phyloP scores from a whole-genome alignment of 169 alveolate species.

The Plasmodium yoelii region DNA sequence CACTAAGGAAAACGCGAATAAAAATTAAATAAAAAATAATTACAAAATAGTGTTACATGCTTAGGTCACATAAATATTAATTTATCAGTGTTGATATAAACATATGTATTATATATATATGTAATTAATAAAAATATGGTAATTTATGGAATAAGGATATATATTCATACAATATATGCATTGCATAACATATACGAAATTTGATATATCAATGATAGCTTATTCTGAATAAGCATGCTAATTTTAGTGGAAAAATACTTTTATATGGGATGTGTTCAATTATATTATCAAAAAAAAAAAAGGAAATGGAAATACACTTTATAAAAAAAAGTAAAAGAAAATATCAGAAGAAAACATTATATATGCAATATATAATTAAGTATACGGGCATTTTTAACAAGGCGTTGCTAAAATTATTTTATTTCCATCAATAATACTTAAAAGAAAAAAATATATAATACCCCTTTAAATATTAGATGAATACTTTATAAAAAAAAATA shows the following conservation, averaged over 20 bases:
- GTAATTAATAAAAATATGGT: background rate
- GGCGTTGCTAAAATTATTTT: too few species aligned
- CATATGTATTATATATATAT: slow-evolving; percentile 6
- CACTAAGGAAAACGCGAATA: background rate
- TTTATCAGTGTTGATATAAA: background rate
- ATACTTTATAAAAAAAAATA: too few species aligned
- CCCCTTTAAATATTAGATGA: too few species aligned
- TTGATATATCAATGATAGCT: background rate
- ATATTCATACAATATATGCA: background rate
- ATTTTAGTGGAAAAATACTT: slow-evolving; percentile 26
- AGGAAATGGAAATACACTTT: slow-evolving; percentile 14
- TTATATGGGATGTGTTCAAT: slow-evolving; percentile 23
- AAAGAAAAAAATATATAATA: too few species aligned
- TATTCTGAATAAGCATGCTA: slow-evolving; percentile 37
- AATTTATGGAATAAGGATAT: background rate
- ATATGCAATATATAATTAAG: too few species aligned
- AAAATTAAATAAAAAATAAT: background rate
- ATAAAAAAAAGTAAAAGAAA: background rate
- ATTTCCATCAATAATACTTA: too few species aligned
- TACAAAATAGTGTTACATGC: background rate
- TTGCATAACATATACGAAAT: background rate
- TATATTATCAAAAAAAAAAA: slow-evolving; percentile 29
- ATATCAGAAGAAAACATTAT: too few species aligned
- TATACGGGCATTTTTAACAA: too few species aligned
- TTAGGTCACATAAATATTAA: slow-evolving; percentile 6